Conservation (phyloP, 2,329 filamentous ascomycete species). For the Intubia oerlemansii region DNA sequence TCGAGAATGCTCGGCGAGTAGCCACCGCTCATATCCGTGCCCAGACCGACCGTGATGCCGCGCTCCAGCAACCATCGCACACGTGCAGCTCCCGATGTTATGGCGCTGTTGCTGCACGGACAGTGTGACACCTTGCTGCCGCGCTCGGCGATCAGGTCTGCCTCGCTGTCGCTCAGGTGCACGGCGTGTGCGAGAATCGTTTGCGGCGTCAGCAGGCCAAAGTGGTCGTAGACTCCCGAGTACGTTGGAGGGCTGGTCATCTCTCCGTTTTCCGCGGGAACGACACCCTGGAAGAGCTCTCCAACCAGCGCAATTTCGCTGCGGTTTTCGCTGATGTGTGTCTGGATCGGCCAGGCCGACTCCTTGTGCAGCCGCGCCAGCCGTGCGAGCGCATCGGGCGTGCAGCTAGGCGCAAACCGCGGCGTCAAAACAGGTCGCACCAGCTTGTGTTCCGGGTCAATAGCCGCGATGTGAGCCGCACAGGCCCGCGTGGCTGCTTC, state of each 20-base stretch:
- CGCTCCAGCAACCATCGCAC: conserved; percentile 54
- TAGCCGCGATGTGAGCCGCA: conserved; percentile 40
- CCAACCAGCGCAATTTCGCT: conserved; percentile 52
- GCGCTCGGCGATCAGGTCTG: conserved; percentile 35
- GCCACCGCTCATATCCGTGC: conserved; percentile 80
- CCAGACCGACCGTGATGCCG: conserved; percentile 63
- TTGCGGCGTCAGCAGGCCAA: conserved; percentile 43
- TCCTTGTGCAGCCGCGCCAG: conserved; percentile 44
- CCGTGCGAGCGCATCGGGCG: conserved; percentile 31
- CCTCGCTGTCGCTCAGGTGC: conserved; percentile 49
- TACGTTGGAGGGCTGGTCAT: conserved; percentile 26
- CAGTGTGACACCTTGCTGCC: conserved; percentile 61
- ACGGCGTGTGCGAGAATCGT: conserved; percentile 78
- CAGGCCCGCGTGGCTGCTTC: conserved; percentile 32
- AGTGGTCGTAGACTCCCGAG: conserved; percentile 55
- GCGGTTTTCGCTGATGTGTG: conserved; percentile 72
- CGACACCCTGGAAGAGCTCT: conserved; percentile 36
- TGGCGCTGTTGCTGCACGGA: conserved; percentile 63
- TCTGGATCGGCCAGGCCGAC: conserved; percentile 53
- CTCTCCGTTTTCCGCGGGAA: conserved; percentile 14
- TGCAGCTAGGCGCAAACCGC: conserved; percentile 44
- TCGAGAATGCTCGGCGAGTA: conserved; percentile 68
- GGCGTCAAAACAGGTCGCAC: conserved; percentile 65
- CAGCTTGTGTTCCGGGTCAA: conserved; percentile 44
- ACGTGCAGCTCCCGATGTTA: conserved; percentile 59